Conservation (phyloP, 345 rosid species). For the Eucalyptus lansdowneana region DNA sequence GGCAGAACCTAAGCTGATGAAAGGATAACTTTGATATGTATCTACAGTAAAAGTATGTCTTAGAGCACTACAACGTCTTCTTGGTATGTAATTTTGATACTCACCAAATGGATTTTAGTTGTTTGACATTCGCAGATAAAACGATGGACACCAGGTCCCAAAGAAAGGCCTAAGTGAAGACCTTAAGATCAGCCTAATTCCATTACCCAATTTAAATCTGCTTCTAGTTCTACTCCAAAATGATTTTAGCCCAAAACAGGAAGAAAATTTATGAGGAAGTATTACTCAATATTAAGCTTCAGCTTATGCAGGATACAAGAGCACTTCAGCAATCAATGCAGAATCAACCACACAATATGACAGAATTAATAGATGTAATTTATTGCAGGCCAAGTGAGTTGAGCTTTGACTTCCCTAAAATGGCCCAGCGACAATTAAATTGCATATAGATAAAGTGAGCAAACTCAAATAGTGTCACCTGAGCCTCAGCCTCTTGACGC, state of each 20-base stretch:
- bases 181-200: neutral
- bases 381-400: neutral
- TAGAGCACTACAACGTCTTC: neutral
- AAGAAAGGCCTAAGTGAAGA: neutral
- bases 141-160: neutral
- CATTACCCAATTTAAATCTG: neutral
- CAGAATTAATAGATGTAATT: neutral
- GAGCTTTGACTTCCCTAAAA: neutral
- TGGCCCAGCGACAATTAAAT: neutral
- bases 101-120: neutral
- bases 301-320: neutral
- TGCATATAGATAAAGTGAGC: neutral
- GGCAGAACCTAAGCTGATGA: neutral
- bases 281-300: neutral
- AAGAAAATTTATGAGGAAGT: neutral
- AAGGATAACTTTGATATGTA: neutral
- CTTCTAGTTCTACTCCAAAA: neutral
- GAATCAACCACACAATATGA: neutral
- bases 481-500: constrained; percentile 96
- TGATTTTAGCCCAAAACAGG: neutral
- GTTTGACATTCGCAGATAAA: neutral
- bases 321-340: neutral
- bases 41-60: neutral
- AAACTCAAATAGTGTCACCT: constrained; percentile 27
- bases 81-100: neutral